A percentile compares a stretch with the other conserved stretches of the same genome.
Evolutionary conservation across 2,329 filamentous ascomycete species (phyloP).

Genomic region (Fusarium citri): DNA sequence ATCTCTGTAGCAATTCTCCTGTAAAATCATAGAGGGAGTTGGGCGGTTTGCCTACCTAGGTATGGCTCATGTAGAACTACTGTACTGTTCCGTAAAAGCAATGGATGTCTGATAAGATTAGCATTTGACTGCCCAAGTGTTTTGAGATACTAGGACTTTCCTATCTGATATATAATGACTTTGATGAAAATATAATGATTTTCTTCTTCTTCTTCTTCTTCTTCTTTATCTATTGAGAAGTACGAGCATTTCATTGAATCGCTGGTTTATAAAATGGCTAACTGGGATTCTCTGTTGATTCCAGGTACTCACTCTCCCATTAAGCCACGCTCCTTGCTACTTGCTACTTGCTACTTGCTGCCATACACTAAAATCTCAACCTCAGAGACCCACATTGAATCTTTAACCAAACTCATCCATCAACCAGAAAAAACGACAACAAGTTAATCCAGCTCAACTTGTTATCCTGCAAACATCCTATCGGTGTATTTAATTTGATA

Average conservation of each 20-base stretch:
- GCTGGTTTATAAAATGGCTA: background rate
- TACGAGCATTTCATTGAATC: background rate
- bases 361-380: slow-evolving; percentile 46
- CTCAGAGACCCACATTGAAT: slow-evolving; percentile 47
- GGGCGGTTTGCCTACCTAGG: background rate
- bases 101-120: background rate
- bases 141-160: background rate
- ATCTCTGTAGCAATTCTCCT: background rate
- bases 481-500: background rate
- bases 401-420: slow-evolving; percentile 41
- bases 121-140: background rate
- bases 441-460: slow-evolving; percentile 6
- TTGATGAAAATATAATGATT: background rate
- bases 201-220: background rate
- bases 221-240: background rate
- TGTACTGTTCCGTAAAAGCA: background rate
- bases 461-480: background rate
- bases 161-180: background rate
- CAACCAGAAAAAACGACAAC: slow-evolving; percentile 13
- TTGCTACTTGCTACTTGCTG: background rate
- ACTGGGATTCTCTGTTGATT: no score
- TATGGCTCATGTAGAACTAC: background rate
- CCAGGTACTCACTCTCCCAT: background rate
- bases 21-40: slow-evolving; percentile 2
- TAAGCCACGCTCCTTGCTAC: background rate